Evolutionary conservation across 495 filamentous ascomycete species (phyloP), one percentile per base, ranked within the genome.

Genomic region (Pseudotulostoma volvatum): DNA sequence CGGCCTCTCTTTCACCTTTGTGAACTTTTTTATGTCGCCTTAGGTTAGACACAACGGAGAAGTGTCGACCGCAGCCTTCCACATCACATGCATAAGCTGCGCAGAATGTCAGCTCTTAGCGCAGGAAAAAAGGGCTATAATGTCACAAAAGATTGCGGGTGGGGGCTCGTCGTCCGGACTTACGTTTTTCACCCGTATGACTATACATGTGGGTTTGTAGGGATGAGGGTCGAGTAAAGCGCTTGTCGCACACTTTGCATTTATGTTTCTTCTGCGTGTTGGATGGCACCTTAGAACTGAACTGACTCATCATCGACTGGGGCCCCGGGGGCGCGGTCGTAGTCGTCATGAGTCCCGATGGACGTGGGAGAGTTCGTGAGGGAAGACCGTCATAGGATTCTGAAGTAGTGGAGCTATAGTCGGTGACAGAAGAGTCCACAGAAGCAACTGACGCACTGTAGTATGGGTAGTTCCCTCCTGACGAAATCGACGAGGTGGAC

Each of bases 221-320:
- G 4, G 90, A 97, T 52, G 88, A 95, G 1, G 90, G 90, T 30
- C 90, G 74, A 7, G 90, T 96, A 57, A 97, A 97, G 5, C 90
- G 76, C 74, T 97, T 97, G 62, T 96, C 90, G 67, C 90, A 97
- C 36, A 97, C 83, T 68, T 95, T 96, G 71, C 90, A 97, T 63
- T 94, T 95, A 65, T 97, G 90, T 68, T 96, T 97, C 76, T 97
- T 97, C 53, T 96, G 88, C 18, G 90, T 86, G 62, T 82, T 92
- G 16, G 85, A 88, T 7, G 84, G 83, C 34, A 95, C 78, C 56
- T 95, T 96, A 33, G 90, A 95, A 66, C 84, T 95, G 66, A 97
- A 97, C 44, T 92, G 88, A 34, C 83, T 77, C 90, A 97, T 97
- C 84, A 97, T 95, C 2, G 86, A 88, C 53, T 90, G 83, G 9